Evolutionary conservation across 2,329 filamentous ascomycete genomes (phyloP).

Genomic region (Neofusicoccum parvum): DNA sequence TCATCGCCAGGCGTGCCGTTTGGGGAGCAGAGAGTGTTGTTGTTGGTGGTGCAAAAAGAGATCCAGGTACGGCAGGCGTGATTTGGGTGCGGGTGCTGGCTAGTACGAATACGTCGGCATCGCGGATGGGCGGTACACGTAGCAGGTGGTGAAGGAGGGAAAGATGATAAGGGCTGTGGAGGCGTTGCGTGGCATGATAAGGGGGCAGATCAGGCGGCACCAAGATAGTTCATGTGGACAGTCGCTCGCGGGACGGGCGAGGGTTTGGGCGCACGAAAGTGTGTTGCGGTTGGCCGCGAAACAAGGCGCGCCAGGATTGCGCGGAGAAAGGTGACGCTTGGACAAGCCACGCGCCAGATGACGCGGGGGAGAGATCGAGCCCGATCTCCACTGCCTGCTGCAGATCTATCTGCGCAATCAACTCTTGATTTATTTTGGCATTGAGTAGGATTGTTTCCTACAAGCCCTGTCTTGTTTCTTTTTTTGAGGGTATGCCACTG

Average conservation of each 20-base stretch:
- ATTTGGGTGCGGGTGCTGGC: too few species aligned
- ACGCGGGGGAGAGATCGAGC: slow-evolving; percentile 5
- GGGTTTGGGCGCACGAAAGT: background rate
- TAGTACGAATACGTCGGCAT: too few species aligned
- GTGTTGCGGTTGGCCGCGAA: background rate
- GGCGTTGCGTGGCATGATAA: too few species aligned
- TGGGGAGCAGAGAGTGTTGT: too few species aligned
- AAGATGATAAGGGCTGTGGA: too few species aligned
- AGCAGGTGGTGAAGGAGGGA: too few species aligned
- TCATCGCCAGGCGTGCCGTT: background rate
- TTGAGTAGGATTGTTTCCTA: background rate
- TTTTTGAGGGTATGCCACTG: background rate
- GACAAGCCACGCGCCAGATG: slow-evolving; percentile 6
- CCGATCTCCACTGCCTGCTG: background rate
- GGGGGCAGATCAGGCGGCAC: too few species aligned
- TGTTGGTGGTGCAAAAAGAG: too few species aligned
- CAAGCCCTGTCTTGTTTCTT: background rate
- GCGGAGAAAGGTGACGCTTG: slow-evolving; percentile 6
- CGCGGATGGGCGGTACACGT: too few species aligned
- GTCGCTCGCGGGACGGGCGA: background rate
- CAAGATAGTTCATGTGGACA: background rate
- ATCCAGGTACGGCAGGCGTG: too few species aligned
- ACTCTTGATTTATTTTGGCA: background rate
- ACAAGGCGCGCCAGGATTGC: background rate
- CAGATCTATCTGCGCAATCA: background rate